Evolutionary conservation across 1,284 basidiomycete species (phyloP).

Genomic region (Sanguinoderma infundibulare): DNA sequence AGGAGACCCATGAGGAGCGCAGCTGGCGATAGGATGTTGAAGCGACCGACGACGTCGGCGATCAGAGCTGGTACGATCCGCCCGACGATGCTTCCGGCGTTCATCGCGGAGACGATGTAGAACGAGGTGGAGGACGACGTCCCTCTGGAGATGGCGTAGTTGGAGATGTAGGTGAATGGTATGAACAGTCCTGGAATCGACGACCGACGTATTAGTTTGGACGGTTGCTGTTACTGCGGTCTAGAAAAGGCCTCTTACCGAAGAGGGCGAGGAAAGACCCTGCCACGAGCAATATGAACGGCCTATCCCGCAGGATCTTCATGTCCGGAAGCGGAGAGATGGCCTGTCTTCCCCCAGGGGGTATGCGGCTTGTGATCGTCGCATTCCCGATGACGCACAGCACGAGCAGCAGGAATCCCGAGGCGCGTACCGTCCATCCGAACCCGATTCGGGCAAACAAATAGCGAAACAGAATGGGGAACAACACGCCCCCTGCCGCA

Average conservation of each 20-base stretch:
- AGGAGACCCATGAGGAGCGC: slow-evolving; percentile 23
- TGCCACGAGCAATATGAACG: slow-evolving; percentile 34
- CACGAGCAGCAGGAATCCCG: slow-evolving; percentile 37
- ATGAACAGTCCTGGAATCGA: slow-evolving; percentile 26
- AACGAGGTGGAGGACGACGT: slow-evolving; percentile 21
- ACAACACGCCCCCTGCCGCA: slow-evolving; percentile 64
- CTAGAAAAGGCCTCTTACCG: slow-evolving; percentile 13
- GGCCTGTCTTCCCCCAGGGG: slow-evolving; percentile 14
- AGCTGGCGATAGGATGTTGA: slow-evolving; percentile 33
- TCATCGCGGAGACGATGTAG: slow-evolving; percentile 32
- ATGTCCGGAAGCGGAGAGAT: slow-evolving; percentile 30
- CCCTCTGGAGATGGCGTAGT: slow-evolving; percentile 13
- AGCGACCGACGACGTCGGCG: slow-evolving; percentile 32
- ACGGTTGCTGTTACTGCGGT: neutral
- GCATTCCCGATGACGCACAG: slow-evolving; percentile 34
- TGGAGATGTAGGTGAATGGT: slow-evolving; percentile 28
- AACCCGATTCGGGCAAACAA: slow-evolving; percentile 63
- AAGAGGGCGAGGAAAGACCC: slow-evolving; percentile 37
- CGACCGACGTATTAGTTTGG: neutral
- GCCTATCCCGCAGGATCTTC: slow-evolving; percentile 32
- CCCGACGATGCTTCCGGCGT: slow-evolving; percentile 32
- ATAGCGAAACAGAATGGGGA: slow-evolving; percentile 63
- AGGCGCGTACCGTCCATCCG: slow-evolving; percentile 55
- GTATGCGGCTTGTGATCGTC: slow-evolving; percentile 33
- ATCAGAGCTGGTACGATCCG: slow-evolving; percentile 33